phyloP scores from a whole-genome alignment of 352 stramenopile species.

The Pythium guiyangense region DNA sequence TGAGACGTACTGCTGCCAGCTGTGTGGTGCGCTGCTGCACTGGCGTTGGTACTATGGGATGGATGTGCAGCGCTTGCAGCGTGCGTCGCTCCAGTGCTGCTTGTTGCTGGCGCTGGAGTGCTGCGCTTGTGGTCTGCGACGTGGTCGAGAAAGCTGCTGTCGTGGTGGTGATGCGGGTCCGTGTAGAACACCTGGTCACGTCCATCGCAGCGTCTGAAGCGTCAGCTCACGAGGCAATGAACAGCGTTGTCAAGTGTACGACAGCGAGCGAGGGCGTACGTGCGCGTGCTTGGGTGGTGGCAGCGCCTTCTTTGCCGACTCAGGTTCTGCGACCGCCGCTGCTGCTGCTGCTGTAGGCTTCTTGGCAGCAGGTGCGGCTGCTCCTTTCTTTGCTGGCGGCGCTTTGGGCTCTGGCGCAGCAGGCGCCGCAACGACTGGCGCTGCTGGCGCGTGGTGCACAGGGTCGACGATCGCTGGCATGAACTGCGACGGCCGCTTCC shows the following conservation, averaged over 20 bases:
- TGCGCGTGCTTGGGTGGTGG: slow-evolving; percentile 36
- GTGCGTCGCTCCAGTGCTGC: background rate
- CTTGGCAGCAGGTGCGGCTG: slow-evolving; percentile 19
- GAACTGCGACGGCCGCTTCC: slow-evolving; percentile 64
- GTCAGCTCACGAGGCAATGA: background rate
- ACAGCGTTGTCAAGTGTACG: background rate
- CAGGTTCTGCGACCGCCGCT: slow-evolving; percentile 16
- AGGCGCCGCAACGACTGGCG: slow-evolving; percentile 9
- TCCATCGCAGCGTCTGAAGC: background rate
- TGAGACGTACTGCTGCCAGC: background rate
- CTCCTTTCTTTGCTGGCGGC: slow-evolving; percentile 25
- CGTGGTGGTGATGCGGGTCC: slow-evolving; percentile 14
- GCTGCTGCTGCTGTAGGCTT: slow-evolving; percentile 28
- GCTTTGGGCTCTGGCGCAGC: slow-evolving; percentile 24
- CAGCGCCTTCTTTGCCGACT: slow-evolving; percentile 33
- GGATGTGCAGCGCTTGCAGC: too few species aligned
- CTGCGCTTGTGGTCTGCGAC: background rate
- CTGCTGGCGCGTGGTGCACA: slow-evolving; percentile 4
- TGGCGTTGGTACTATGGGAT: background rate
- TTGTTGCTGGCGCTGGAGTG: background rate
- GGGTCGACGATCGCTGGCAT: slow-evolving; percentile 42
- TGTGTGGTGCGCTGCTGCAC: background rate
- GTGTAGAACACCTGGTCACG: slow-evolving; percentile 21
- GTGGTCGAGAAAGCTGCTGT: too few species aligned
- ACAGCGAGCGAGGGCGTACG: slow-evolving; percentile 19